Conservation (phyloP, 148 eudicot genomes). For the Spergularia marina region DNA sequence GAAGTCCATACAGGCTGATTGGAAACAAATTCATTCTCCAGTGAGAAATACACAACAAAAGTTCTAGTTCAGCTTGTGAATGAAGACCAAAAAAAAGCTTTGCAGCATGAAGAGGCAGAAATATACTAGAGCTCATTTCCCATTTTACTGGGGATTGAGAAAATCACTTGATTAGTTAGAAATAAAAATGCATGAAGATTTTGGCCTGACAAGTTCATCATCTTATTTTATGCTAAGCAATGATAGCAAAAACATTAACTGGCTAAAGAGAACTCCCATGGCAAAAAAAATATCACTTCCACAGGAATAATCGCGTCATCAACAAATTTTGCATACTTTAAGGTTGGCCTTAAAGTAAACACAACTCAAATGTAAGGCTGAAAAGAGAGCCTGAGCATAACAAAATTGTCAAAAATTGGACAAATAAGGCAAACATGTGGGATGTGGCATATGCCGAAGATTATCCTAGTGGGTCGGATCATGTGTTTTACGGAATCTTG, state of each 20-base stretch:
- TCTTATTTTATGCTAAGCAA: too few relatives aligned
- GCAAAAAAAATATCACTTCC: too few relatives aligned
- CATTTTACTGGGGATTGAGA: background rate
- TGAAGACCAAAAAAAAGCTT: background rate
- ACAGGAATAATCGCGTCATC: background rate
- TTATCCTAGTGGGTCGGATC: constrained; percentile 32
- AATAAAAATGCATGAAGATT: too few relatives aligned
- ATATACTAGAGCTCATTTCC: background rate
- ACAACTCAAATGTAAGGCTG: constrained; percentile 3
- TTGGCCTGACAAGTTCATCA: too few relatives aligned
- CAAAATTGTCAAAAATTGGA: constrained; percentile 22
- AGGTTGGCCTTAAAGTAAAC: background rate
- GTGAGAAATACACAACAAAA: background rate
- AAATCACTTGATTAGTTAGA: too few relatives aligned
- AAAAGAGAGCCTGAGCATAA: constrained; percentile 17
- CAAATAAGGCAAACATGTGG: constrained; percentile 20
- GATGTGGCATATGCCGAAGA: constrained; percentile 45
- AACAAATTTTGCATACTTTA: background rate
- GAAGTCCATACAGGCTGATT: background rate
- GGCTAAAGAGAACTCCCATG: background rate
- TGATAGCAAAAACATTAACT: too few relatives aligned
- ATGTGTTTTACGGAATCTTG: constrained; percentile 35
- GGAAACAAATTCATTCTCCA: background rate
- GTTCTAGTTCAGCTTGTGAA: background rate
- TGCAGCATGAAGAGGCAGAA: background rate